Base-by-base conservation (phyloP, 169 alveolate species). In the Plasmodium inui region DNA sequence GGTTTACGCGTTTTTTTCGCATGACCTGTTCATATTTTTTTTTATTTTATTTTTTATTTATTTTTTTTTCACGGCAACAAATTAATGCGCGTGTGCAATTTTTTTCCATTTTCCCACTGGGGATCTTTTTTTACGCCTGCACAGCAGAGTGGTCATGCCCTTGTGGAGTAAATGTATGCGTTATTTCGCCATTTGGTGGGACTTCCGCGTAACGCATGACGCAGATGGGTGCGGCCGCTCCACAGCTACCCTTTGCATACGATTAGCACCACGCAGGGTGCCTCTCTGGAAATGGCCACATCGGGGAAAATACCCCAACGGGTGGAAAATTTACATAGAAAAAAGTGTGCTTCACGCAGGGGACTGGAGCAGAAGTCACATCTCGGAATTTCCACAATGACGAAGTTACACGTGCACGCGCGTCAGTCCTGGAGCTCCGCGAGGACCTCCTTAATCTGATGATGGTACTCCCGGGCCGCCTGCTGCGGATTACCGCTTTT, bases 401-500 rank as follows among this genome's bases (percentile, higher is more conserved):
- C 32, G 14, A 61, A 19, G 26, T n/a, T 61, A 61, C 28, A 61
- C 74, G 10, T 61, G 32, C 74, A 61, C 2, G 34, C 7, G 37
- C 32, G 74, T 61, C 22, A 61, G 14, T 61, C 34, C 34, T 19
- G 74, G 14, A 82, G 46, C 17, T 78, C 82, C 50, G 80, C 71
- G 19, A 88, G 70, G 72, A 88, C 74, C 82, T 76, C 83, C 80
- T 30, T 88, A 78, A 88, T 88, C 71, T 88, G 81, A 14, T 88
- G 32, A 26, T 88, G 61, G 70, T 88, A 88, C 22, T 19, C 55
- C 41, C 70, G 53, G n/a, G 88, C 19, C 17, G 93, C 82, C 41
- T 88, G 34, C 19, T 78, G 32, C 14, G 93, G 93, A 19, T 53
- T 10, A 2, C 88, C 34, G 82, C 50, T 88, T 88, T 88, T 88